phyloP scores from a whole-genome alignment of 306 rosid genomes.

The Medicago ruthenica region DNA sequence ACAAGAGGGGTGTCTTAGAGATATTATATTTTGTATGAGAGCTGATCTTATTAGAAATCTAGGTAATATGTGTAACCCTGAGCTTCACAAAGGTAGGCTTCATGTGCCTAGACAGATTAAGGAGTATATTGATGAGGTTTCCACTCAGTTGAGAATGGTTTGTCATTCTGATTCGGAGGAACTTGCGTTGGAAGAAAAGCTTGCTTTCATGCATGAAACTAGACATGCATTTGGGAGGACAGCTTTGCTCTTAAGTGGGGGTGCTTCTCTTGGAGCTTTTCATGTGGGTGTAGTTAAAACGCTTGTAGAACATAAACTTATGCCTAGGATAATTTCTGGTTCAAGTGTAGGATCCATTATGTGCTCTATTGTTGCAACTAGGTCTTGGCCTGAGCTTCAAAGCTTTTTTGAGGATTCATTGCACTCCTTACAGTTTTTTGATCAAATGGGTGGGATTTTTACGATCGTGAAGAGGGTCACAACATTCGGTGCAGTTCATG shows the following conservation, averaged over 20 bases:
- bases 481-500: slow-evolving; percentile 87
- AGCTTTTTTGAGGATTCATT: slow-evolving; percentile 89
- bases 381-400: slow-evolving; percentile 98
- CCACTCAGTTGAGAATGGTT: slow-evolving; percentile 89
- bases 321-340: slow-evolving; percentile 96
- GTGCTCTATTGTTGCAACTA: slow-evolving; percentile 94
- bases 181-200: slow-evolving; percentile 83
- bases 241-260: slow-evolving; percentile 93
- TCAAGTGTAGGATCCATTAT: slow-evolving; percentile 97
- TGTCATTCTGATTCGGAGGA: slow-evolving; percentile 92
- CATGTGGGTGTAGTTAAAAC: slow-evolving; percentile 91
- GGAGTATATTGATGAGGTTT: slow-evolving; percentile 88
- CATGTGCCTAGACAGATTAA: slow-evolving; percentile 84
- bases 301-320: slow-evolving; percentile 84
- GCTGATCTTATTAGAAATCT: slow-evolving; percentile 94
- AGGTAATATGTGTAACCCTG: slow-evolving; percentile 95
- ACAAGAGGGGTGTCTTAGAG: slow-evolving; percentile 82
- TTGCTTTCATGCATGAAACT: slow-evolving; percentile 92
- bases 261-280: slow-evolving; percentile 95
- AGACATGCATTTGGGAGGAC: slow-evolving; percentile 97
- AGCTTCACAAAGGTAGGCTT: slow-evolving; percentile 91
- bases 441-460: slow-evolving; percentile 89
- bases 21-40: slow-evolving; percentile 88
- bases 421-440: slow-evolving; percentile 90
- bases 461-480: slow-evolving; percentile 85